Evolutionary conservation across 257 asterid genomes (phyloP).

Genomic region (Fraxinus pennsylvanica): DNA sequence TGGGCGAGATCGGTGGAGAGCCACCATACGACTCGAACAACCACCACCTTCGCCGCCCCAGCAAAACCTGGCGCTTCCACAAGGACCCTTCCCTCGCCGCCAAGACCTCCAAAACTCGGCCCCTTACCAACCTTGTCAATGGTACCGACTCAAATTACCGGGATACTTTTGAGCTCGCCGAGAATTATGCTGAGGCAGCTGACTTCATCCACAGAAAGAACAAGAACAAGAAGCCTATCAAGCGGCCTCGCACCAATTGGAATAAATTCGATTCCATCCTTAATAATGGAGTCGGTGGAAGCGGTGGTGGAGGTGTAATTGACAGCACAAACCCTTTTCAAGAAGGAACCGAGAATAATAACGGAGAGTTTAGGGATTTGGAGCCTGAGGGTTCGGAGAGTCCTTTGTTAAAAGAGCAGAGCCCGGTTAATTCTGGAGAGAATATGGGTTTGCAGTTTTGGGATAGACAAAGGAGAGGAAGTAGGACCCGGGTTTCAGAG

Average conservation of each 20-base stretch:
- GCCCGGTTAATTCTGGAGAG: conserved; percentile 70
- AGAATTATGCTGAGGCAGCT: conserved; percentile 20
- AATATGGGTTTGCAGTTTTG: conserved; percentile 80
- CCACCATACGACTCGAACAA: conserved; percentile 51
- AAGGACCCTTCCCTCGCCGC: conserved; percentile 75
- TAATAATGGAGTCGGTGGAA: conserved; percentile 31
- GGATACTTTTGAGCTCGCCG: conserved; percentile 39
- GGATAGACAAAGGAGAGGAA: conserved; percentile 62
- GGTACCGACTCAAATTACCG: conserved; percentile 46
- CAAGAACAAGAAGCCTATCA: conserved; percentile 64
- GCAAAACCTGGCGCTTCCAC: conserved; percentile 70
- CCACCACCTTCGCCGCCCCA: conserved; percentile 50
- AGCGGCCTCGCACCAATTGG: conserved; percentile 81
- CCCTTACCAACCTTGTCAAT: conserved; percentile 83
- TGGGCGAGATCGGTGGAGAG: conserved; percentile 96
- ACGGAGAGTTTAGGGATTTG: conserved; percentile 54
- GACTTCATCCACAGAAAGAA: conserved; percentile 58
- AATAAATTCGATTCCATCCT: conserved; percentile 51
- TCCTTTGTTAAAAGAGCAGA: conserved; percentile 56
- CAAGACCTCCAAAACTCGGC: conserved; percentile 80
- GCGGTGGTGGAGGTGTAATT: conserved; percentile 27
- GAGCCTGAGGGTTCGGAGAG: conserved; percentile 67
- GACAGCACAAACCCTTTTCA: conserved; percentile 39
- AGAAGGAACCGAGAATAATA: conserved; percentile 49
- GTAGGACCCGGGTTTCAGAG: conserved; percentile 51